Base-by-base conservation (phyloP, 1,284 basidiomycete species). In the Tetrapyrgos nigripes region DNA sequence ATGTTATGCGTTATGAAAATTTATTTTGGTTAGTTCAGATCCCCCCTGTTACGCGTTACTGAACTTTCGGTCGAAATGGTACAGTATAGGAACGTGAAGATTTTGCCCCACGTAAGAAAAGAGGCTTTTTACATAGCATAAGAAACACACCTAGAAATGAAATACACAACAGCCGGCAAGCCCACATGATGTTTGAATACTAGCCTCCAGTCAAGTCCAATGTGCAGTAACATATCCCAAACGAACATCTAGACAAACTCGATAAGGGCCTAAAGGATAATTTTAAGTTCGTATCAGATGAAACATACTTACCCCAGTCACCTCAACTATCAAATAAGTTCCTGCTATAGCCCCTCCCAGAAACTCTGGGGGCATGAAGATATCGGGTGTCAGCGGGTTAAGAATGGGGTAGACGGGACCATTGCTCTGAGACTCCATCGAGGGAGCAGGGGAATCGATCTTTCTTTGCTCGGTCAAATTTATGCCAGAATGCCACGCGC, bases 321-420 rank as follows among this genome's bases (percentile, higher is more conserved):
- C 45, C 8, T 58, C 63, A 1, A 64, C 60, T 1, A 60, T 47
- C n/a, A 67, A 43, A 45, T 66, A 62, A 3, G 35, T 54, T 1
- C 60, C 37, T 10, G 66, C 49, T 19, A 48, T 57, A 14, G 58
- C 49, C 17, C 59, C 57, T 47, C 43, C 61, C 9, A 63, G 64
- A 2, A 58, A 13, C 3, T 64, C 62, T 4, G 63, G 58, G 21
- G 66, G 61, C 2, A 67, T 49, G 24, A 61, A 67, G 8, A 60
- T 62, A 62, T 64, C 55, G 4, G 64, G 64, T n/a, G 62, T 61
- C 28, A 59, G 44, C 19, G 64, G 64, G 50, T 66, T 66, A 3
- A 49, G 58, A 27, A 65, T 8, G 31, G 31, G 14, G 31, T 8
- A 4, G 5, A n/a, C 37, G 14, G 37, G 13, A 4, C 19, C 37